Percentiles rank a stretch among this genome's conserved stretches.
These are phyloP conservation scores for Plantago major DNA, from an alignment of 257 asterid genomes.

Conservation along the genomic window DNA sequence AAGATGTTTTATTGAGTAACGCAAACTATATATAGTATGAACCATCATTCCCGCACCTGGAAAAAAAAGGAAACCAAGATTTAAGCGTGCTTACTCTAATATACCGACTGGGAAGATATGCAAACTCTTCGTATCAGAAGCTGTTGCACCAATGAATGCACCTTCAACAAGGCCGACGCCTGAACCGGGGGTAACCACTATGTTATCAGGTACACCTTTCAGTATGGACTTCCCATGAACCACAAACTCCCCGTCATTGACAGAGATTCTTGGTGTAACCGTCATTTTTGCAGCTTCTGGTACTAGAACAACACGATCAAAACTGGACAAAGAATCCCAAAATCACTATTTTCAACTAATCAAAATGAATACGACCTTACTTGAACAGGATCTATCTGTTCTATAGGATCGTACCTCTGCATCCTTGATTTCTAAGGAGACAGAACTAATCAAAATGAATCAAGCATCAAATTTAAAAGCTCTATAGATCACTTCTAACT, in stretches of 20 bases:
- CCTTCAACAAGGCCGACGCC: constrained; percentile 80
- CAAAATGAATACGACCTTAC: no score
- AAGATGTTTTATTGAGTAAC: background rate
- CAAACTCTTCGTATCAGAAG: constrained; percentile 68
- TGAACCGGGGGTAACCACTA: constrained; percentile 72
- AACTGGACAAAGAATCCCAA: no score
- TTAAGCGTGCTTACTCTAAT: constrained; percentile 56
- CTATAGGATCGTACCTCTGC: no score
- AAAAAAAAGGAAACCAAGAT: background rate
- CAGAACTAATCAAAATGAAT: no score
- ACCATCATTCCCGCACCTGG: background rate
- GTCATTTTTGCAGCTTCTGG: constrained; percentile 53
- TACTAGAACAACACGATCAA: no score
- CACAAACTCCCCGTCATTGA: constrained; percentile 79
- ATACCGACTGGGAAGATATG: constrained; percentile 87
- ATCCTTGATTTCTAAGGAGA: no score
- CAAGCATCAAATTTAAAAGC: no score
- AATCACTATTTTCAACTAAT: no score
- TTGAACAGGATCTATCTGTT: no score
- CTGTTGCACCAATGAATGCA: constrained; percentile 87
- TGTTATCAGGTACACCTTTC: constrained; percentile 80
- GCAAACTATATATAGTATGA: background rate
- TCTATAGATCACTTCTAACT: no score
- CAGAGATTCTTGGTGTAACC: constrained; percentile 73
- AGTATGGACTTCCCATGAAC: constrained; percentile 92